Percentiles rank a stretch among this genome's conserved stretches.
These are phyloP conservation scores for Lentinula boryana DNA, from an alignment of 768 basidiomycete species.

Conservation along the genomic window DNA sequence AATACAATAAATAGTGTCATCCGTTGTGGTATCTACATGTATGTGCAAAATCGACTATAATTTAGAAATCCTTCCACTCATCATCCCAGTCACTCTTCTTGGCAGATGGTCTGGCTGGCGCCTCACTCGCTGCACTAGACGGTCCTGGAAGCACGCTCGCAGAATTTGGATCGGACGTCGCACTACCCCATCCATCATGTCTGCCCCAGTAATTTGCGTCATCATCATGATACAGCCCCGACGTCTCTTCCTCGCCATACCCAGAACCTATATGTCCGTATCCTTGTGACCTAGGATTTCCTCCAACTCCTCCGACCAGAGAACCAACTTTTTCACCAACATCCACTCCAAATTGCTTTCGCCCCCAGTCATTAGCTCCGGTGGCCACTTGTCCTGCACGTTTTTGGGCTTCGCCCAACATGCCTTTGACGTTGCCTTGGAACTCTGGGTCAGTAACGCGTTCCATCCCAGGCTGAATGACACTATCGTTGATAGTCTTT, in stretches of 20 bases:
- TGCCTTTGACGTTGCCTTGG: conserved; percentile 67
- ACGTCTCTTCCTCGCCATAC: conserved; percentile 44
- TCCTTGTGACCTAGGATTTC: conserved; percentile 49
- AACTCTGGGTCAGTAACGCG: conserved; percentile 76
- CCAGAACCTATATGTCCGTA: conserved; percentile 42
- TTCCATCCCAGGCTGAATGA: conserved; percentile 87
- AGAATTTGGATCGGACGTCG: conserved; percentile 10
- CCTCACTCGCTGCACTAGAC: conserved; percentile 10
- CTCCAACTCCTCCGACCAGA: conserved; percentile 57
- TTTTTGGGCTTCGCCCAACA: conserved; percentile 64
- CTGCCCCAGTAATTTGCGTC: conserved; percentile 54
- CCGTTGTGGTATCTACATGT: background rate
- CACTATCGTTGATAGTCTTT: conserved; percentile 73
- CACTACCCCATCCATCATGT: conserved; percentile 4
- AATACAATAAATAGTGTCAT: background rate
- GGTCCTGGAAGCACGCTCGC: conserved; percentile 13
- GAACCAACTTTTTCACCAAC: conserved; percentile 73
- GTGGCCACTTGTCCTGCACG: conserved; percentile 56
- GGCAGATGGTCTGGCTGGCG: conserved; percentile 24
- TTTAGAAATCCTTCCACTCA: conserved; percentile 78
- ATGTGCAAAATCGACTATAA: background rate
- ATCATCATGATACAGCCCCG: conserved; percentile 54
- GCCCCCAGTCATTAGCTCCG: conserved; percentile 74
- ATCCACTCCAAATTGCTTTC: conserved; percentile 75
- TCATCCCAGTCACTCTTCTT: conserved; percentile 67